Conservation (phyloP, 495 filamentous ascomycete species). For the Oleoguttula mirabilis region DNA sequence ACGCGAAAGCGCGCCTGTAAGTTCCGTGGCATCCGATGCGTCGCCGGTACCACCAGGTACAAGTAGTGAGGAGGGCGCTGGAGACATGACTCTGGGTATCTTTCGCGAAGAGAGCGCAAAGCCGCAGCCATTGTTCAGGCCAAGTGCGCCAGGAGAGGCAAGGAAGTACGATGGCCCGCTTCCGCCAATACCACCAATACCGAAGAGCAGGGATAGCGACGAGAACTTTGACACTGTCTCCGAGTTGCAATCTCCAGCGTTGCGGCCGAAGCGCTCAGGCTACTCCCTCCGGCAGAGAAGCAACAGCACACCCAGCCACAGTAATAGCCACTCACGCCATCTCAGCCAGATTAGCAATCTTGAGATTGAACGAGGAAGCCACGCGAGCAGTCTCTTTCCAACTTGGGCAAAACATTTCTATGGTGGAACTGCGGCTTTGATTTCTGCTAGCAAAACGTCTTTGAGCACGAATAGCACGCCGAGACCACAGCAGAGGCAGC, state of each 20-base stretch:
- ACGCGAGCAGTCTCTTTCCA: conserved; percentile 16
- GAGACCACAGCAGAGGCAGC: conserved; percentile 20
- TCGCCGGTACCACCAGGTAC: not conserved
- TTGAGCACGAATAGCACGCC: conserved; percentile 22
- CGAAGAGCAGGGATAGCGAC: conserved; percentile 19
- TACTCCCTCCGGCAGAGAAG: conserved; percentile 22
- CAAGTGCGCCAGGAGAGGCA: not conserved
- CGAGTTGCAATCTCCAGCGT: conserved; percentile 26
- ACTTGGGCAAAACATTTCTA: conserved; percentile 21
- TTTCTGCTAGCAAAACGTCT: conserved; percentile 17
- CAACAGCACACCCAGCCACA: conserved; percentile 18
- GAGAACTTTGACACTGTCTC: conserved; percentile 29
- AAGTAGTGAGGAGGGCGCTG: conserved; percentile 4
- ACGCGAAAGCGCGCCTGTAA: conserved; percentile 13
- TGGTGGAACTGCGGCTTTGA: conserved; percentile 1
- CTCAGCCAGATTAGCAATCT: conserved; percentile 12
- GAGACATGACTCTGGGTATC: conserved; percentile 16
- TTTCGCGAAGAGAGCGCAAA: conserved; percentile 19
- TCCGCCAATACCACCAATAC: conserved; percentile 19
- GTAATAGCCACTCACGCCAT: conserved; percentile 13
- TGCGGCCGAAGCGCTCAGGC: conserved; percentile 27
- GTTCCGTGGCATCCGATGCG: conserved; percentile 1
- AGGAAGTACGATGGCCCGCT: conserved; percentile 16
- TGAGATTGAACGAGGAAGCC: conserved; percentile 14
- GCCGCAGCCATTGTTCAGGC: conserved; percentile 16